Percentiles rank a stretch among this genome's conserved stretches.
phyloP scores from a whole-genome alignment of 148 eudicot species.

The Cornus florida region DNA sequence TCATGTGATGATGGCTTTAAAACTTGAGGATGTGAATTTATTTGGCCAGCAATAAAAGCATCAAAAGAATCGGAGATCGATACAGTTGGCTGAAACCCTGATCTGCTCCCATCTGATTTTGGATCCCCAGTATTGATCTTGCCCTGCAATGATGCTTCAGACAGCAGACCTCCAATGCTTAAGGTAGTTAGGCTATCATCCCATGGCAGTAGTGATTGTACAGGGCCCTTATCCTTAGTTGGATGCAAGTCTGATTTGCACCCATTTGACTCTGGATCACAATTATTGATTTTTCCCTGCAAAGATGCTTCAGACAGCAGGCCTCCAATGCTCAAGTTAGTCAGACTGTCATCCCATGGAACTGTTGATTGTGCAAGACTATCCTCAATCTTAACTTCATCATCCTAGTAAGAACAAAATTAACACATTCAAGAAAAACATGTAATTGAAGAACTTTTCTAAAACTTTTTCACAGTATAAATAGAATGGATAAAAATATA shows the following conservation, averaged over 20 bases:
- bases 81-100: slow-evolving; percentile 26
- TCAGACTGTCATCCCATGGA: slow-evolving; percentile 59
- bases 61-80: slow-evolving; percentile 46
- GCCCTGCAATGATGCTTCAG: slow-evolving; percentile 67
- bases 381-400: slow-evolving; percentile 24
- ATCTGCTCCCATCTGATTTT: slow-evolving; percentile 31
- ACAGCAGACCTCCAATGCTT: slow-evolving; percentile 78
- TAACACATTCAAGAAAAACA: not conserved
- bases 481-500: not conserved
- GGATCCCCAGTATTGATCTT: slow-evolving; percentile 24
- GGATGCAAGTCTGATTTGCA: slow-evolving; percentile 21
- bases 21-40: slow-evolving; percentile 29
- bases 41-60: slow-evolving; percentile 38
- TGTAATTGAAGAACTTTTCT: not conserved
- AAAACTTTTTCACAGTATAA: not conserved
- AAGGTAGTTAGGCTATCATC: slow-evolving; percentile 41
- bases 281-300: slow-evolving; percentile 30
- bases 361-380: slow-evolving; percentile 25
- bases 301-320: slow-evolving; percentile 50
- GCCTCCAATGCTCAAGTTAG: slow-evolving; percentile 48
- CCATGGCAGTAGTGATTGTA: slow-evolving; percentile 27
- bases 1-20: slow-evolving; percentile 30
- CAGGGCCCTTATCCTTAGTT: slow-evolving; percentile 13
- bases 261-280: slow-evolving; percentile 22
- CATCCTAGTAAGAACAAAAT: slow-evolving; percentile 40